These are phyloP conservation scores for Pleurotus citrinopileatus DNA, from an alignment of 768 basidiomycete genomes.

Conservation along the genomic window DNA sequence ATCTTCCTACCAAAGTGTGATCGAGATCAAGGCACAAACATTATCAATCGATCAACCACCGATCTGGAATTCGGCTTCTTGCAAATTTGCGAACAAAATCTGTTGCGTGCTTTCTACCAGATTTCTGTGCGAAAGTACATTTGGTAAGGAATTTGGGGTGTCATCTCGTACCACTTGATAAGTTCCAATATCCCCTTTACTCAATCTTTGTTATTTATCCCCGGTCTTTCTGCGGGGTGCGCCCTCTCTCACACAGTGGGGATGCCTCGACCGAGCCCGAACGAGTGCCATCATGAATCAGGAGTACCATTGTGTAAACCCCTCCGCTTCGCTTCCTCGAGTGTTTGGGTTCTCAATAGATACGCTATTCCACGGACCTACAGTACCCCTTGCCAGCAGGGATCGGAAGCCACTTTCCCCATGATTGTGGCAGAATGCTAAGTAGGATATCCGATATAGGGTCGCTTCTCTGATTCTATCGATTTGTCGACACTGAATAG, in stretches of 20 bases:
- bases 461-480: no score
- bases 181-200: not conserved
- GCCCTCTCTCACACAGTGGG: constrained; percentile 2
- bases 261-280: constrained; percentile 6
- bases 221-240: constrained; percentile 6
- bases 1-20: not conserved
- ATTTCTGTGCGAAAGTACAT: not conserved
- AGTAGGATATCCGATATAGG: no score
- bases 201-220: not conserved
- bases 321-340: not conserved
- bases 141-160: not conserved
- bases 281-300: constrained; percentile 3
- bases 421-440: no score
- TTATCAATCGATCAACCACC: not conserved
- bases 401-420: not conserved
- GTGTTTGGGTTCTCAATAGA: no score
- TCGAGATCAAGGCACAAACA: constrained; percentile 5
- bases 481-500: no score
- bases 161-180: no score
- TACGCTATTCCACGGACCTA: not conserved
- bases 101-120: no score
- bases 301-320: not conserved
- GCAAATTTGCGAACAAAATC: no score
- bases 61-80: no score
- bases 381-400: not conserved